Evolutionary conservation across 106 monocot genomes (phyloP).

Genomic region (Platanthera zijinensis): DNA sequence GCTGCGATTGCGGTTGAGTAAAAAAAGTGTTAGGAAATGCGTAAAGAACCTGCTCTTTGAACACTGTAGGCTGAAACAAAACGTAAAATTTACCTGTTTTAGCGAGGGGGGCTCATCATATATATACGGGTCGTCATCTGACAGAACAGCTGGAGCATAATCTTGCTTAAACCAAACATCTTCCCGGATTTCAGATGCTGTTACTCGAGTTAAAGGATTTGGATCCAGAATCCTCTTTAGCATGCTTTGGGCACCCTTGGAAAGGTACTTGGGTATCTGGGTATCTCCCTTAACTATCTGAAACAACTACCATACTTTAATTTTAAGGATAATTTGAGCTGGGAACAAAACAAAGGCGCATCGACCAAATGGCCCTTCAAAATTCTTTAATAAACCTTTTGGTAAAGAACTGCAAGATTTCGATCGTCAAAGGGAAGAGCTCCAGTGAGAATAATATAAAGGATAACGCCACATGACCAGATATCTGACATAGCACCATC

Average conservation of each 20-base stretch:
- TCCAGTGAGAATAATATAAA: constrained; percentile 76
- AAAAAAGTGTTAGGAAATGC: neutral
- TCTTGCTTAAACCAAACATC: constrained; percentile 83
- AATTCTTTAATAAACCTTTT: constrained; percentile 46
- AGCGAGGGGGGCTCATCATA: constrained; percentile 15
- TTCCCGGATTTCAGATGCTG: constrained; percentile 58
- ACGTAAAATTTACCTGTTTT: constrained; percentile 36
- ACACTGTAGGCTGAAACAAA: neutral
- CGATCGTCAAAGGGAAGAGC: constrained; percentile 88
- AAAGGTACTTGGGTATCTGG: constrained; percentile 67
- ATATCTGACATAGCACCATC: constrained; percentile 85
- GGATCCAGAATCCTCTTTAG: constrained; percentile 83
- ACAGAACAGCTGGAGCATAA: constrained; percentile 50
- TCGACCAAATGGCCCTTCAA: neutral
- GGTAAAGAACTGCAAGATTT: constrained; percentile 88
- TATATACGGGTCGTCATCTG: constrained; percentile 48
- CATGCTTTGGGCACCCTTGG: constrained; percentile 52
- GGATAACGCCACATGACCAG: constrained; percentile 96
- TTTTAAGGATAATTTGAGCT: neutral
- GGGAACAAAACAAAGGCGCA: neutral
- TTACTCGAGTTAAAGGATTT: constrained; percentile 63
- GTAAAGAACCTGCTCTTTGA: neutral
- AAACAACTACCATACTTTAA: constrained; percentile 1
- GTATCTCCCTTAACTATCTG: constrained; percentile 79
- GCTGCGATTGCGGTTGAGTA: constrained; percentile 18